phyloP scores from a whole-genome alignment of 139 green algal genomes.

The Nannochloris sp. region DNA sequence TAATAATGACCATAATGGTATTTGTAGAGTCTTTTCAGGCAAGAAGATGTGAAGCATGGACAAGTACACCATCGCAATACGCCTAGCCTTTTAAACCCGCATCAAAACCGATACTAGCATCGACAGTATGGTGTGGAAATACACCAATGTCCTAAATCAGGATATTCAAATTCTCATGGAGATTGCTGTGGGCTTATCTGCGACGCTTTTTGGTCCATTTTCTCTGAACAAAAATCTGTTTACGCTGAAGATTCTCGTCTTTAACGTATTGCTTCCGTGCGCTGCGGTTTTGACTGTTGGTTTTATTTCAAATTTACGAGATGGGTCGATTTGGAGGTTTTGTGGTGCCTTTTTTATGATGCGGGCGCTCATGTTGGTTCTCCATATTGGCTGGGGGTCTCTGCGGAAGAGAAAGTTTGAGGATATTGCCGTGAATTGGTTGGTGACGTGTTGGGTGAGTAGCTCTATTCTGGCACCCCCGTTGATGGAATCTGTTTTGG shows the following conservation, averaged over 20 bases:
- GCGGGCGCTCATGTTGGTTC: not conserved
- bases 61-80: too few relatives aligned
- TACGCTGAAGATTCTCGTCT: not conserved
- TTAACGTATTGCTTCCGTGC: not conserved
- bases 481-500: not conserved
- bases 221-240: not conserved
- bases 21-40: too few relatives aligned
- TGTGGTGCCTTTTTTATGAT: not conserved
- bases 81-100: too few relatives aligned
- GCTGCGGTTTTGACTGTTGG: not conserved
- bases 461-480: not conserved
- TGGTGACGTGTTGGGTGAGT: not conserved
- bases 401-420: not conserved
- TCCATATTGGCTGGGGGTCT: not conserved
- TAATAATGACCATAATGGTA: too few relatives aligned
- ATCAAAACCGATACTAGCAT: not conserved
- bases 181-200: not conserved
- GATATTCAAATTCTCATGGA: constrained; percentile 8
- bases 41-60: too few relatives aligned
- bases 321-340: not conserved
- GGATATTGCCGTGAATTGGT: not conserved
- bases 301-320: not conserved
- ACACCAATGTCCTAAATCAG: constrained; percentile 9
- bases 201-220: constrained; percentile 1
- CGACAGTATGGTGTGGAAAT: not conserved